Percentiles rank a stretch among this genome's conserved stretches.
These are phyloP conservation scores for Geotrichum candidum DNA, from an alignment of 1,139 yeast species.

Conservation along the genomic window DNA sequence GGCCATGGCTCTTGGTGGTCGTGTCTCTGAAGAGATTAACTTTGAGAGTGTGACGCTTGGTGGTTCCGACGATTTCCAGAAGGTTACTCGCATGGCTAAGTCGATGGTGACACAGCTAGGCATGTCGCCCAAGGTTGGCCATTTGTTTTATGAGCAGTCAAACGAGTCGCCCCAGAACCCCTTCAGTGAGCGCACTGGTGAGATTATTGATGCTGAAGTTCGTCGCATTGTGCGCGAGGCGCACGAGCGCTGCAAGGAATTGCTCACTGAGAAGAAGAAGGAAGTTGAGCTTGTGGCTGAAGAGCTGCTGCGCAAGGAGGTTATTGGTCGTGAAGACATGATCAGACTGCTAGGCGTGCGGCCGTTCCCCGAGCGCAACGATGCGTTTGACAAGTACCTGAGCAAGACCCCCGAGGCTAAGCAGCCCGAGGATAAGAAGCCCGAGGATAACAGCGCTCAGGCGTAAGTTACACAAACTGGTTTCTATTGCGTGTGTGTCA, in stretches of 20 bases:
- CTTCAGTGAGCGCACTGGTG: constrained; percentile 81
- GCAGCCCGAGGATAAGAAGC: neutral
- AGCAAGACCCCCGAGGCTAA: constrained; percentile 20
- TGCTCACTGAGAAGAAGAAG: constrained; percentile 62
- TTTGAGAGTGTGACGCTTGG: constrained; percentile 90
- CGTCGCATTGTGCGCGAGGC: constrained; percentile 76
- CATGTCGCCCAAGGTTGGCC: constrained; percentile 81
- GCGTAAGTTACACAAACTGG: neutral
- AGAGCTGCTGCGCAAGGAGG: constrained; percentile 75
- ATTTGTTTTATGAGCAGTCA: constrained; percentile 56
- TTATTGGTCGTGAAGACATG: constrained; percentile 87
- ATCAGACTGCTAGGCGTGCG: constrained; percentile 78
- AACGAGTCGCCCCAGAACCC: constrained; percentile 62
- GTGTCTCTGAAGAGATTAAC: constrained; percentile 90
- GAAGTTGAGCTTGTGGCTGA: constrained; percentile 85
- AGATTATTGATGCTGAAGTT: constrained; percentile 75
- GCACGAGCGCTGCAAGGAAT: constrained; percentile 57
- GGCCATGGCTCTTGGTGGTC: constrained; percentile 95
- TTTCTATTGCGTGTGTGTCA: no score
- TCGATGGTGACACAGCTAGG: constrained; percentile 91
- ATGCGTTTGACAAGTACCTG: constrained; percentile 84
- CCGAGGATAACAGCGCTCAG: neutral
- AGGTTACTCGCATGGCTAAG: constrained; percentile 88
- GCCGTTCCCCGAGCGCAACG: constrained; percentile 85
- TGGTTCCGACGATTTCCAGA: constrained; percentile 92